Evolutionary conservation across 192 early-diverging fungal genomes (phyloP).

Genomic region (Paraglomus occultum): DNA sequence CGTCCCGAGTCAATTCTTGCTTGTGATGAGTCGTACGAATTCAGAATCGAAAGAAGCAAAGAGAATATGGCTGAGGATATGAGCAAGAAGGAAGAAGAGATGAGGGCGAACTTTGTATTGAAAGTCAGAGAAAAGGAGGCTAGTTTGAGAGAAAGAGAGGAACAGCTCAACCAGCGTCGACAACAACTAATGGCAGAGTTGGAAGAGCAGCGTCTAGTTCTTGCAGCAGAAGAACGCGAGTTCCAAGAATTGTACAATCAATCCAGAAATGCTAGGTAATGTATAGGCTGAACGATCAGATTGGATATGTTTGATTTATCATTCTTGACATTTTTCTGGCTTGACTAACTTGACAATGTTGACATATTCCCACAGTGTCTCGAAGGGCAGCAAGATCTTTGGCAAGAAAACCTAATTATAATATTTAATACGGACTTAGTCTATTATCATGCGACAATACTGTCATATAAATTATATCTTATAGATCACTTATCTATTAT

Average conservation of each 20-base stretch:
- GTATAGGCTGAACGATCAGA: too few species aligned
- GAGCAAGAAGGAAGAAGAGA: conserved; percentile 71
- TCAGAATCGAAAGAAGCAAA: conserved; percentile 65
- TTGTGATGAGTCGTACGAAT: conserved; percentile 79
- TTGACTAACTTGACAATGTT: too few species aligned
- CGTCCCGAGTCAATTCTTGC: conserved; percentile 78
- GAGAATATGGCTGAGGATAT: conserved; percentile 61
- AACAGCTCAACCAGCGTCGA: conserved; percentile 32
- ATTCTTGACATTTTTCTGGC: too few species aligned
- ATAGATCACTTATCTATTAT: too few species aligned
- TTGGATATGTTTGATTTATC: too few species aligned
- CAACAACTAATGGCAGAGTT: conserved; percentile 31
- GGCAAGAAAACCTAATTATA: conserved; percentile 28
- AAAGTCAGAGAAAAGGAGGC: conserved; percentile 50
- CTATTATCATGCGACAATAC: too few species aligned
- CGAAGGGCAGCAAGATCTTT: conserved; percentile 31
- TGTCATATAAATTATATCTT: too few species aligned
- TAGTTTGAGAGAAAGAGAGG: conserved; percentile 43
- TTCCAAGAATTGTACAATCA: conserved; percentile 29
- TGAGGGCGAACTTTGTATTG: conserved; percentile 57
- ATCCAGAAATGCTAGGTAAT: conserved; percentile 11
- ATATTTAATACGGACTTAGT: too few species aligned
- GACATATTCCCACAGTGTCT: conserved; percentile 10
- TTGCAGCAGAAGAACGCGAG: conserved; percentile 29
- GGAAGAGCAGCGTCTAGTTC: conserved; percentile 29